Base-by-base conservation (phyloP, 345 rosid genomes). In the Gossypium australe region DNA sequence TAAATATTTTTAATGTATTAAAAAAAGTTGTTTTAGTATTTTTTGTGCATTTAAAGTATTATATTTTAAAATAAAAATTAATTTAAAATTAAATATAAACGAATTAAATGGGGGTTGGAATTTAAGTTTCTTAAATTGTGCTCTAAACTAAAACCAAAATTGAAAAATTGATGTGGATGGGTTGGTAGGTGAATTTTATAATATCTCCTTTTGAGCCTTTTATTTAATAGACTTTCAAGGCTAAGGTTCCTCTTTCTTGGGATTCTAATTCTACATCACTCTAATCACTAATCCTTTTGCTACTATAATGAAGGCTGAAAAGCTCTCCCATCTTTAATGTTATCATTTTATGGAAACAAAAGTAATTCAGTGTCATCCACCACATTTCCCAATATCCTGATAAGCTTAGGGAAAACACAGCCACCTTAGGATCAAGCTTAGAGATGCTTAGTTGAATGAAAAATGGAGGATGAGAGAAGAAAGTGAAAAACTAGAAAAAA, bases 371-470 rank as follows among this genome's bases (percentile, higher is more conserved):
- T 64, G 48, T 63, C n/a, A 38, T 44, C 27, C 62, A 4, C 16
- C 63, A 95, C 92, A 62, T 97, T 95, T 63, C 98, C 98, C 59
- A 38, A 88, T 86, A 75, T 90, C 93, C 79, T 91, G 77, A 81
- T 89, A 93, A 71, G 94, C 97, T 85, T 95, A 56, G 44, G 72
- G 66, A 71, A 49, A 71, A 18, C 41, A 77, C 38, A 69, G 45
- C 60, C 77, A 66, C 70, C 22, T 52, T 13, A 29, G 38, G 38
- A 4, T 29, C 38, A 29, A 34, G 38, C 38, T 34, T 29, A 34
- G 38, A 34, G 38, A 1, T 34, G 38, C 6, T 34, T 34, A 34
- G 41, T 34, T 34, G 41, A 34, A 34, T 34, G 41, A 34, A 34
- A 34, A 34, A 5, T 34, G 7, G 41, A 34, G 7, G 7, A 5